Evolutionary conservation across 345 rosid species (phyloP).

Genomic region (Camelina neglecta): DNA sequence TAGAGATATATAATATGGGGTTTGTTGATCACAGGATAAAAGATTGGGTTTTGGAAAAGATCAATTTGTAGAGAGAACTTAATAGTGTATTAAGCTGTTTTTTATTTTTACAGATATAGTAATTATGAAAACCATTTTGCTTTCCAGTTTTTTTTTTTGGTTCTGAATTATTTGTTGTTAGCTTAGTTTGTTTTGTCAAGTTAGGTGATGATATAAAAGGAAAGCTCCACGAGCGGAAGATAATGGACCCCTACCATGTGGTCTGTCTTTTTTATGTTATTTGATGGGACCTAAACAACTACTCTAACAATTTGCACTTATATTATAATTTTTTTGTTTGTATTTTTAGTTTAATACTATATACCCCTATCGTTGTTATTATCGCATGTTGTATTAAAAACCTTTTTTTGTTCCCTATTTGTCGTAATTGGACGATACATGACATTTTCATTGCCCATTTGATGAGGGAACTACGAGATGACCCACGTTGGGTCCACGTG

Average conservation of each 20-base stretch:
- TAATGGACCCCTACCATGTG: slow-evolving; percentile 46
- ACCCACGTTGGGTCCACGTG: slow-evolving; percentile 44
- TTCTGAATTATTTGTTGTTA: slow-evolving; percentile 1
- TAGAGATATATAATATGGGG: slow-evolving; percentile 26
- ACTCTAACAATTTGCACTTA: slow-evolving; percentile 24
- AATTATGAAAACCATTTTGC: slow-evolving; percentile 8
- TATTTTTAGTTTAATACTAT: background rate
- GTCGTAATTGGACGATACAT: slow-evolving; percentile 37
- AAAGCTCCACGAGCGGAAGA: slow-evolving; percentile 40
- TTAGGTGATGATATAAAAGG: slow-evolving; percentile 38
- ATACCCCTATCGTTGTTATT: background rate
- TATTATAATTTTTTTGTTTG: background rate
- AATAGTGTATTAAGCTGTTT: background rate
- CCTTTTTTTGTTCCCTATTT: background rate
- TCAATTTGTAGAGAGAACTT: slow-evolving; percentile 31
- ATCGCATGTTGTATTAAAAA: slow-evolving; percentile 27
- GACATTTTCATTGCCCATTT: slow-evolving; percentile 40
- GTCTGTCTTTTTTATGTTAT: background rate
- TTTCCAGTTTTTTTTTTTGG: background rate
- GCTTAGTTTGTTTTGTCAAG: slow-evolving; percentile 18
- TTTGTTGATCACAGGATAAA: slow-evolving; percentile 28
- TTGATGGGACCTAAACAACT: slow-evolving; percentile 39
- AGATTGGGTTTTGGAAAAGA: slow-evolving; percentile 10
- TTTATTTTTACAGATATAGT: slow-evolving; percentile 5
- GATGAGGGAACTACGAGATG: slow-evolving; percentile 31